phyloP scores from a whole-genome alignment of 2,329 filamentous ascomycete species.

The Botrytis hyacinthi region DNA sequence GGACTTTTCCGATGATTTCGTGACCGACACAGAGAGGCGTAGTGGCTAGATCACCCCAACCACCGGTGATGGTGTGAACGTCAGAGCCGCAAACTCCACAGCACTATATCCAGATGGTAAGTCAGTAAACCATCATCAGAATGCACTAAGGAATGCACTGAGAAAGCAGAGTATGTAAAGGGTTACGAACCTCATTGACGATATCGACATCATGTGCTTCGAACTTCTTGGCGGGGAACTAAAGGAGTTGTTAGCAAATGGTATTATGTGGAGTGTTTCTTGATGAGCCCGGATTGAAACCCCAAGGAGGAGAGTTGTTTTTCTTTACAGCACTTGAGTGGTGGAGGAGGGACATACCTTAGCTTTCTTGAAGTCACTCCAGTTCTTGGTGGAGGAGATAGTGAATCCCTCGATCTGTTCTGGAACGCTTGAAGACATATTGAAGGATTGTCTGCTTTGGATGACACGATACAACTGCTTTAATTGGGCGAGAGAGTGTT shows the following conservation, averaged over 20 bases:
- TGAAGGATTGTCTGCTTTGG: not conserved
- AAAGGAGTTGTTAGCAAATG: not conserved
- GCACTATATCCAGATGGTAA: slow-evolving; percentile 4
- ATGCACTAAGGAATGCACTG: no score
- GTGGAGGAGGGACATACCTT: slow-evolving; percentile 23
- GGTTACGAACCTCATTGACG: slow-evolving; percentile 60
- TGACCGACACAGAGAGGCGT: slow-evolving; percentile 44
- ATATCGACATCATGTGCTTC: slow-evolving; percentile 85
- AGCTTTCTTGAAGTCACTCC: slow-evolving; percentile 31
- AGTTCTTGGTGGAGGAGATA: slow-evolving; percentile 41
- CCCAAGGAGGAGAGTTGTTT: no score
- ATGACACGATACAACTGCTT: accelerated
- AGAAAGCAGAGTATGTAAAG: not conserved
- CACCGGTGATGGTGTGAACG: slow-evolving; percentile 35
- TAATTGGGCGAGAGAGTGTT: not conserved
- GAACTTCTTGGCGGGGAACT: slow-evolving; percentile 61
- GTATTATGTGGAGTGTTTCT: not conserved
- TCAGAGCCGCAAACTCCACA: slow-evolving; percentile 48
- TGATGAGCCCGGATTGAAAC: no score
- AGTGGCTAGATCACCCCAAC: slow-evolving; percentile 28
- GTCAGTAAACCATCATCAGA: not conserved
- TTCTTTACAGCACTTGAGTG: not conserved
- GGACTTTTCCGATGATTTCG: slow-evolving; percentile 47
- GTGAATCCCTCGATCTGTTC: slow-evolving; percentile 62
- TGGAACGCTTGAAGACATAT: slow-evolving; percentile 37